Base-by-base conservation (phyloP, 257 asterid species). In the Fraxinus cuspidata region DNA sequence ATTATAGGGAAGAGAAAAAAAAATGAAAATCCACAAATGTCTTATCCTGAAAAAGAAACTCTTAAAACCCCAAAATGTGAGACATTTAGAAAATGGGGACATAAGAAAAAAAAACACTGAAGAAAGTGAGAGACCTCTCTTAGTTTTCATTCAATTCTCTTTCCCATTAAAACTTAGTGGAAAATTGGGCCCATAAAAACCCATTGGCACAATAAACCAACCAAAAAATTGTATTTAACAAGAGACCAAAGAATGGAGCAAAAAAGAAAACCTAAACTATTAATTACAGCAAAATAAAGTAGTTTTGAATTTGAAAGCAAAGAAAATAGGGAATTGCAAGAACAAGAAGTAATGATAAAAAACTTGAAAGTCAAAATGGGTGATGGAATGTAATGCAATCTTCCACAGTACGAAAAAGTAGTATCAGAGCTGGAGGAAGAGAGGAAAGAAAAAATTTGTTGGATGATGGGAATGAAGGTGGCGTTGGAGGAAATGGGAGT, bases 71-170 rank as follows among this genome's bases (percentile, higher is more conserved):
- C 78, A 79, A 86, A 87, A 84, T 84, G 93, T 85, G 81, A 79
- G 87, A 87, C 90, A 87, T 88, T 87, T 60, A 74, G 89, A 83
- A 83, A 87, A 79, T 77, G 85, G 87, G 78, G 83, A 75, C 79
- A 67, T 78, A 85, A 84, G 75, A 84, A 77, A 70, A 69, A 27
- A 27, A 81, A 84, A 71, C 77, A 72, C 64, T 56, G 74, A 75
- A 35, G 74, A 77, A 47, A 70, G 74, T 80, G 85, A 81, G 82
- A 64, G 71, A 80, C 74, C 82, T 56, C 53, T 31, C 28, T 78
- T 81, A 56, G 77, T 4, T 77, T 81, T 76, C 74, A 80, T 28
- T 40, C 72, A 31, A 49, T 51, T 53, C 37, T 34, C 73, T 51
- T 25, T 32, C 65, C 72, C 51, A 60, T 56, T 73, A 79, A 80